Evolutionary conservation across 2,329 filamentous ascomycete genomes (phyloP), one percentile per base, ranked within the genome.

Genomic region (Fusarium sp.): DNA sequence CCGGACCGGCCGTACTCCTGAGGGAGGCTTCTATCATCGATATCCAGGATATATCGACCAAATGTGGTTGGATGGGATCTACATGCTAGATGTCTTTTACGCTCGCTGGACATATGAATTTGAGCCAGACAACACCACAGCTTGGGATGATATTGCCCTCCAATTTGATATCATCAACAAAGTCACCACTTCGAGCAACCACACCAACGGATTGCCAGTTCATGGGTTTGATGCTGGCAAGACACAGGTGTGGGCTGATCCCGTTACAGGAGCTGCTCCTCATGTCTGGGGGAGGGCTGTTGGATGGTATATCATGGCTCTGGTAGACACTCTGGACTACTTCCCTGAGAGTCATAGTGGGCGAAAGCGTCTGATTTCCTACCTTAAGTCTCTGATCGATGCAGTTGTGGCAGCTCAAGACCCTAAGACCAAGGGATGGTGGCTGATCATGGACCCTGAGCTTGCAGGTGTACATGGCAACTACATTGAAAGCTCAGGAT

Each of bases 1-100:
- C 6, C 68, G 68, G 15, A 71, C 54, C 22, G 72, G 72, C 6
- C 65, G 71, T 6, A 73, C 71, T 14, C 71, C 71, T 4, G 69
- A 67, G 1, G 71, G 71, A 12, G 71, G 71, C 7, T 73, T 73
- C 57, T 75, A 75, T 35, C 72, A 75, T 57, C 68, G 72, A 1
- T 78, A 67, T 56, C 77, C 77, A 6, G 71, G 70, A 4, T 79
- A 79, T 60, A 78, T 78, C 4, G 77, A 75, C 12, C 72, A 75
- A 50, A 74, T 74, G 72, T 74, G 72, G 72, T 45, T 75, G 15
- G 72, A 75, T 11, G 72, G 72, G 2, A 72, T 75, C 33, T 75
- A 69, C 54, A 75, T 75, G 72, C 56, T 75, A 1, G 72, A 75
- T 57, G 68, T 72, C 30, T 75, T 72, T 47, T 75, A 75, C 33